These are phyloP conservation scores for Gliomastix tumulicola DNA, from an alignment of 2,329 filamentous ascomycete species.

Conservation along the genomic window DNA sequence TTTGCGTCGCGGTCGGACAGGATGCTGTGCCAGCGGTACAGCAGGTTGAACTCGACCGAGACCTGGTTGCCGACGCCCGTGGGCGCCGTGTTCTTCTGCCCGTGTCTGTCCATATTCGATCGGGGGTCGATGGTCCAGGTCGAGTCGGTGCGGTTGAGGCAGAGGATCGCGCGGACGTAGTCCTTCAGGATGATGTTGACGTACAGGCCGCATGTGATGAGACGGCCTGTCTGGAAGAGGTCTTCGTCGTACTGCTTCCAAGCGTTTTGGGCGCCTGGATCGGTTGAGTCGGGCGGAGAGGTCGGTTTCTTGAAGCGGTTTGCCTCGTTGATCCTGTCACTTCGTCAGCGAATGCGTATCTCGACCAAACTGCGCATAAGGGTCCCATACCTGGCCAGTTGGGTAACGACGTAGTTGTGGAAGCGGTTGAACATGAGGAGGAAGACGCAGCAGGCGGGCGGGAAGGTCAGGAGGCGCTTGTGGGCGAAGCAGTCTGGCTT, in stretches of 20 bases:
- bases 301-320: slow-evolving; percentile 68
- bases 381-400: slow-evolving; percentile 54
- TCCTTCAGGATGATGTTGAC: slow-evolving; percentile 74
- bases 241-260: slow-evolving; percentile 71
- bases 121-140: slow-evolving; percentile 79
- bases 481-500: slow-evolving; percentile 70
- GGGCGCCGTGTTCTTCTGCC: slow-evolving; percentile 47
- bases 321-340: slow-evolving; percentile 70
- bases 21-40: slow-evolving; percentile 82
- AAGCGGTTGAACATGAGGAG: slow-evolving; percentile 77
- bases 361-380: neutral
- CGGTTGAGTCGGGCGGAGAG: slow-evolving; percentile 38
- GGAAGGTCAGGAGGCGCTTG: slow-evolving; percentile 62
- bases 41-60: slow-evolving; percentile 82
- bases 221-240: slow-evolving; percentile 69
- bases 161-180: slow-evolving; percentile 73
- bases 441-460: slow-evolving; percentile 63
- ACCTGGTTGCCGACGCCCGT: slow-evolving; percentile 75
- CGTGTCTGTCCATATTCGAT: slow-evolving; percentile 53
- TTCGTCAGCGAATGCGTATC: neutral
- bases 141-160: slow-evolving; percentile 50
- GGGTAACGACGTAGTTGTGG: slow-evolving; percentile 78
- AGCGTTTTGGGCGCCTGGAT: slow-evolving; percentile 27
- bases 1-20: slow-evolving; percentile 68
- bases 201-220: slow-evolving; percentile 70